These are phyloP conservation scores for Tetrapisispora iriomotensis DNA, from an alignment of 805 yeast species.

Conservation along the genomic window DNA sequence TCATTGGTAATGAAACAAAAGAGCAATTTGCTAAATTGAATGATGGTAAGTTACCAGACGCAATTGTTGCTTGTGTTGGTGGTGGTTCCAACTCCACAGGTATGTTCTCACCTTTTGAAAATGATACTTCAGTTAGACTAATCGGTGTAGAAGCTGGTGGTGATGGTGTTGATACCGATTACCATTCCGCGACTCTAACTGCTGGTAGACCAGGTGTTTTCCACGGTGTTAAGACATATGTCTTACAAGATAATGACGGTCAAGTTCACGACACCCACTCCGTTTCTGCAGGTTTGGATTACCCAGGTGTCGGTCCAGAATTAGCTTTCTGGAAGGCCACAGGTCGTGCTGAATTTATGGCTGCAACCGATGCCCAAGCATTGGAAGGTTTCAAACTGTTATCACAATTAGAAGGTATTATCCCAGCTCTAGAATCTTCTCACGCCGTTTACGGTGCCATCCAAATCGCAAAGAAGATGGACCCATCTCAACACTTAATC, in stretches of 20 bases:
- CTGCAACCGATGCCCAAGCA: constrained; percentile 95
- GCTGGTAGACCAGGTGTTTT: constrained; percentile 94
- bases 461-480: constrained; percentile 75
- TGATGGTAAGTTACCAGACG: constrained; percentile 79
- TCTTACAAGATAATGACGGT: constrained; percentile 84
- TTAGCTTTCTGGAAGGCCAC: constrained; percentile 88
- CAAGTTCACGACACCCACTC: constrained; percentile 97
- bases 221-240: constrained; percentile 95
- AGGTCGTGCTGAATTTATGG: constrained; percentile 83
- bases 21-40: constrained; percentile 76
- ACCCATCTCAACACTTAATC: constrained; percentile 68
- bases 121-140: constrained; percentile 65
- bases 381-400: constrained; percentile 79
- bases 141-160: constrained; percentile 99
- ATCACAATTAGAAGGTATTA: constrained; percentile 93
- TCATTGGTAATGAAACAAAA: constrained; percentile 91
- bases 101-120: constrained; percentile 87
- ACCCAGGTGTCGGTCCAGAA: constrained; percentile 99
- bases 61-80: constrained; percentile 97
- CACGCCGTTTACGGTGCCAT: constrained; percentile 93
- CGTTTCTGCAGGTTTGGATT: constrained; percentile 95
- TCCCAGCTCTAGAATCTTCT: constrained; percentile 95
- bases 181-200: constrained; percentile 91
- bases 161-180: constrained; percentile 81
- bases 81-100: constrained; percentile 98